phyloP scores from a whole-genome alignment of 257 asterid species.

The Voacanga thouarsii region DNA sequence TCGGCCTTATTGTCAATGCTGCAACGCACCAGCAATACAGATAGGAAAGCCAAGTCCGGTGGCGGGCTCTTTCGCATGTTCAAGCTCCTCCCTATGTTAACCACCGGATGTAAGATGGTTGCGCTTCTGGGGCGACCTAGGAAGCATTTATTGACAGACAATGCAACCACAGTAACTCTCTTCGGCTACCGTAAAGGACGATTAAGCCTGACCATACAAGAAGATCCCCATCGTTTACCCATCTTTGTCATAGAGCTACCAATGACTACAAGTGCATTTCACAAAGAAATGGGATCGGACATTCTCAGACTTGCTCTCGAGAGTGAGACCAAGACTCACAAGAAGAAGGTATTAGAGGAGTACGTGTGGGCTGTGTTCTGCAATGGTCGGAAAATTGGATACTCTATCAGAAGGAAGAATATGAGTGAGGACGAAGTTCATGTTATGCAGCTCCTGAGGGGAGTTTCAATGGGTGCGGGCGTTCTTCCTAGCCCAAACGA shows the following conservation, averaged over 20 bases:
- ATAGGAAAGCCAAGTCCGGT: conserved; percentile 42
- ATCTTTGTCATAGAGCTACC: conserved; percentile 86
- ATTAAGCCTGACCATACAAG: conserved; percentile 68
- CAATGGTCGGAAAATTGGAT: conserved; percentile 75
- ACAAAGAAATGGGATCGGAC: conserved; percentile 81
- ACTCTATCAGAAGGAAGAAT: conserved; percentile 63
- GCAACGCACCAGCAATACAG: conserved; percentile 31
- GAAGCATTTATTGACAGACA: conserved; percentile 59
- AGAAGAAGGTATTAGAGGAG: conserved; percentile 72
- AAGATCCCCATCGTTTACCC: conserved; percentile 78
- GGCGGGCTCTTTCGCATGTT: conserved; percentile 75
- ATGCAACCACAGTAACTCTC: conserved; percentile 71
- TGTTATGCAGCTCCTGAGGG: conserved; percentile 70
- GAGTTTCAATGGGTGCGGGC: conserved; percentile 95
- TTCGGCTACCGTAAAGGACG: conserved; percentile 78
- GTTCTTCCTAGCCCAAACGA: conserved; percentile 55
- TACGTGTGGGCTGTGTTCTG: conserved; percentile 87
- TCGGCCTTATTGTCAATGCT: conserved; percentile 51
- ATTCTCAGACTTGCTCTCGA: conserved; percentile 67
- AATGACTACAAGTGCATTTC: conserved; percentile 54
- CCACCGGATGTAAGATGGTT: conserved; percentile 88
- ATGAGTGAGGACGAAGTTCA: conserved; percentile 76
- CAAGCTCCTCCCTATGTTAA: conserved; percentile 91
- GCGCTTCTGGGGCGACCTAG: conserved; percentile 68
- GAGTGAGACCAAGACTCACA: conserved; percentile 65